Conservation (phyloP, 2,329 filamentous ascomycete species). For the Westerdykella aurantiaca region DNA sequence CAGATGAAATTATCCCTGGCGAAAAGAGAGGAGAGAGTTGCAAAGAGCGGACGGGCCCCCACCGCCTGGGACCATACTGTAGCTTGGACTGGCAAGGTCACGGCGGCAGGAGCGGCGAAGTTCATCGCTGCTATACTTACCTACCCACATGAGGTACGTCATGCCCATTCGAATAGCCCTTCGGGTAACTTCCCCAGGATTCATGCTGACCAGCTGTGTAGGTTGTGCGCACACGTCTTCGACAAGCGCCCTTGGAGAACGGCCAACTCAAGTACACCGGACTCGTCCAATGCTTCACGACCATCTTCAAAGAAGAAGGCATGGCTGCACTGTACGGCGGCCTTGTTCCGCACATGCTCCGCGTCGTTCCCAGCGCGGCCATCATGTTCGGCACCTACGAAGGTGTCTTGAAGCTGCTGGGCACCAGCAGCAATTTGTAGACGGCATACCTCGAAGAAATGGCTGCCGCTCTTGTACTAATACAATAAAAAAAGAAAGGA, state of each 20-base stretch:
- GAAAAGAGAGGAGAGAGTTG: slow-evolving; percentile 53
- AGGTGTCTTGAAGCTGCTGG: slow-evolving; percentile 44
- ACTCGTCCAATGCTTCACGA: slow-evolving; percentile 78
- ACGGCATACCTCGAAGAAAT: not conserved
- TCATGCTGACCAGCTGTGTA: slow-evolving; percentile 23
- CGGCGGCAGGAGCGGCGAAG: slow-evolving; percentile 78
- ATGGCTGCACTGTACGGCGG: slow-evolving; percentile 82
- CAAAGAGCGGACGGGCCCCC: slow-evolving; percentile 55
- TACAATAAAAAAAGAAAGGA: too few species aligned
- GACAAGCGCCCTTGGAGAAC: slow-evolving; percentile 71
- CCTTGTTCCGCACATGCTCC: slow-evolving; percentile 82
- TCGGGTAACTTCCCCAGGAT: too few species aligned
- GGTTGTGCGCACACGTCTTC: slow-evolving; percentile 76
- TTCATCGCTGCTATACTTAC: slow-evolving; percentile 76
- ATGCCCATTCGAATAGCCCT: not conserved
- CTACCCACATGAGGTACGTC: slow-evolving; percentile 80
- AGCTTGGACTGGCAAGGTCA: slow-evolving; percentile 71
- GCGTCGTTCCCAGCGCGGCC: slow-evolving; percentile 84
- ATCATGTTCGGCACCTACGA: slow-evolving; percentile 93
- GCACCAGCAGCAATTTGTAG: slow-evolving; percentile 40
- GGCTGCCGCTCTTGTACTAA: not conserved
- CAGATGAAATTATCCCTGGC: slow-evolving; percentile 75
- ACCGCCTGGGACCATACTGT: slow-evolving; percentile 69
- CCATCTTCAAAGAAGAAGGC: slow-evolving; percentile 84
- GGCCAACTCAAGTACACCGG: slow-evolving; percentile 81